phyloP scores from a whole-genome alignment of 2,329 filamentous ascomycete species.

The Canariomyces notabilis region DNA sequence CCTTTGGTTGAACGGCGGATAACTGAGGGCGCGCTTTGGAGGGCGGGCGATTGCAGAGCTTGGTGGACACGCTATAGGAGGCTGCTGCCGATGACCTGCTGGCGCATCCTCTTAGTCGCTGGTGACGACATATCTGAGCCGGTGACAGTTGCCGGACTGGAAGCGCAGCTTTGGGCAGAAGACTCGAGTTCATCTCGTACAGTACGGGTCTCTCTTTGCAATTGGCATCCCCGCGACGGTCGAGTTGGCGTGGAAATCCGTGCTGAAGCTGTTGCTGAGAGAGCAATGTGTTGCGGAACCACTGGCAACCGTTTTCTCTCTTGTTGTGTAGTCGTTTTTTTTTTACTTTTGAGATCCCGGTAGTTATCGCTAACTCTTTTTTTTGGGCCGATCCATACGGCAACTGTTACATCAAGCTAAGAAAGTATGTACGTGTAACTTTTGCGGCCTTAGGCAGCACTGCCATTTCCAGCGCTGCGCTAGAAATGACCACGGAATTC shows the following conservation, averaged over 20 bases:
- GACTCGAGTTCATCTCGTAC: conserved; percentile 31
- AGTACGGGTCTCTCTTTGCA: background rate
- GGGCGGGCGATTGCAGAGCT: conserved; percentile 10
- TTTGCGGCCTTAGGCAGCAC: too few species aligned
- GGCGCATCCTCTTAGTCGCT: conserved; percentile 23
- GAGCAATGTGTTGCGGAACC: too few species aligned
- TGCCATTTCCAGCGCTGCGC: too few species aligned
- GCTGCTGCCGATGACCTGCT: conserved; percentile 17
- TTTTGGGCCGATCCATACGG: too few species aligned
- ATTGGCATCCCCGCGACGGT: conserved; percentile 11
- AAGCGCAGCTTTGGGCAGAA: conserved; percentile 32
- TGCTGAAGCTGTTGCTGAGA: background rate
- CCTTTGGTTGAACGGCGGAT: conserved; percentile 4
- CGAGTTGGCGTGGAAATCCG: background rate
- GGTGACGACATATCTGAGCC: conserved; percentile 29
- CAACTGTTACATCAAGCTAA: too few species aligned
- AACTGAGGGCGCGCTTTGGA: conserved; percentile 1
- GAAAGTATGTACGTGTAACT: too few species aligned
- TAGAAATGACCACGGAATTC: too few species aligned
- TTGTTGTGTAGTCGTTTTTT: too few species aligned
- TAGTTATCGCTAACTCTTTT: too few species aligned
- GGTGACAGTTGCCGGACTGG: conserved; percentile 30
- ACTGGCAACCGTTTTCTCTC: too few species aligned
- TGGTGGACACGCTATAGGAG: conserved; percentile 21
- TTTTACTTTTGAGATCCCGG: too few species aligned